Conservation (phyloP, 2,329 filamentous ascomycete genomes). For the Diaporthe ilicicola region DNA sequence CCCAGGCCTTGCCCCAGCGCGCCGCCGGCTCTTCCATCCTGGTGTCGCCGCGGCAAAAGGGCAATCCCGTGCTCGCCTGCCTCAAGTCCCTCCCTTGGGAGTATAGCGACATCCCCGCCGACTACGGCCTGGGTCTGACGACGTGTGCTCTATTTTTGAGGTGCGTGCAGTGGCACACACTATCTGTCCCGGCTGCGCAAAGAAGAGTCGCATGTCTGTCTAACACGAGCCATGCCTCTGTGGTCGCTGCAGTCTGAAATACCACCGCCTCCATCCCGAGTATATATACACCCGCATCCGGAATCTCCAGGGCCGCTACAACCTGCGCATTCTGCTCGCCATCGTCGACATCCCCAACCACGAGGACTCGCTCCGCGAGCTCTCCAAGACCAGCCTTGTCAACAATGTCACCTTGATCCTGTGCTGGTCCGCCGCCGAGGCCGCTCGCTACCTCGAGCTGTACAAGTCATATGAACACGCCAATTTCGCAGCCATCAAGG, state of each 20-base stretch:
- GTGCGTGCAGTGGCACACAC: constrained; percentile 38
- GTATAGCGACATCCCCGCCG: constrained; percentile 94
- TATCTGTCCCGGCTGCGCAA: too few species aligned
- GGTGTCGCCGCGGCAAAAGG: constrained; percentile 91
- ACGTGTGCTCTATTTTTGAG: constrained; percentile 92
- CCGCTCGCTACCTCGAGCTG: constrained; percentile 90
- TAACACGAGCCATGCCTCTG: background rate
- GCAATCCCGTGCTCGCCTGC: constrained; percentile 88
- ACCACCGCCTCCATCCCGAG: constrained; percentile 95
- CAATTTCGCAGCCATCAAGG: constrained; percentile 80
- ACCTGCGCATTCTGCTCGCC: constrained; percentile 82
- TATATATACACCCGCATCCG: constrained; percentile 96
- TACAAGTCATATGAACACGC: constrained; percentile 96
- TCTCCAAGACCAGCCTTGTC: constrained; percentile 90
- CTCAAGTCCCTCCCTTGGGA: constrained; percentile 91
- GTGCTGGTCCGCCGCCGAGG: constrained; percentile 94
- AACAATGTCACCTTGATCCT: constrained; percentile 93
- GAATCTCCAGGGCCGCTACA: constrained; percentile 84
- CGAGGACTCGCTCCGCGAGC: constrained; percentile 86
- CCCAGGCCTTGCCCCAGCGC: constrained; percentile 78
- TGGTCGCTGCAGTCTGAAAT: constrained; percentile 73
- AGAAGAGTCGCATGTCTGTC: too few species aligned
- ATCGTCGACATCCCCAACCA: constrained; percentile 98
- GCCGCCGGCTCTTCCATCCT: constrained; percentile 79
- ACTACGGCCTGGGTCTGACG: constrained; percentile 87